A percentile compares a stretch with the other conserved stretches of the same genome.
Conservation (phyloP, 1,139 yeast species). For the Tardiomyces digboiensis region DNA sequence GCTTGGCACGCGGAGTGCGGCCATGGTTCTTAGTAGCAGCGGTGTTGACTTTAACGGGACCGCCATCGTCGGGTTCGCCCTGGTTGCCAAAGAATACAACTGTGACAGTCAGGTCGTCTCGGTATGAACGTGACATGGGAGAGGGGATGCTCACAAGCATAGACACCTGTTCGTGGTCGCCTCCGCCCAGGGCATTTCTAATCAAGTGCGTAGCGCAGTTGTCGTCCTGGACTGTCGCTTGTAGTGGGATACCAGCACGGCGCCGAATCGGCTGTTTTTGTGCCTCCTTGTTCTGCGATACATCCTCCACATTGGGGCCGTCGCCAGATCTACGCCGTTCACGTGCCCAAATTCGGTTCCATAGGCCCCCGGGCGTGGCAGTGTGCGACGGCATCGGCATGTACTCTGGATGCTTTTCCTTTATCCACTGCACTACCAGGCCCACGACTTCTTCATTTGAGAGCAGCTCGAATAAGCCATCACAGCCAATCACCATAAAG, state of each 20-base stretch:
- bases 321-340: conserved; percentile 4
- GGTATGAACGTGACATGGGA: conserved; percentile 82
- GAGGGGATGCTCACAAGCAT: conserved; percentile 90
- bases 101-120: conserved; percentile 94
- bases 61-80: conserved; percentile 16
- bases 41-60: conserved; percentile 21
- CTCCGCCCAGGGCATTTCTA: conserved; percentile 89
- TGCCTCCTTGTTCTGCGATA: conserved; percentile 34
- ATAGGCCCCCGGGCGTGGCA: not conserved
- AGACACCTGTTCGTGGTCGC: conserved; percentile 79
- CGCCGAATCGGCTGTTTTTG: conserved; percentile 50
- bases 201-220: conserved; percentile 91
- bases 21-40: conserved; percentile 16
- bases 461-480: conserved; percentile 88
- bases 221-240: conserved; percentile 55
- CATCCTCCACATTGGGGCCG: conserved; percentile 18
- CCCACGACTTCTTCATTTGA: conserved; percentile 91
- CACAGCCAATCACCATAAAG: conserved; percentile 88
- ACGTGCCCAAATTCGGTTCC: conserved; percentile 6
- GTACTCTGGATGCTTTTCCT: conserved; percentile 50
- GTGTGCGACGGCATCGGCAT: conserved; percentile 1
- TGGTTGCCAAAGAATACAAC: conserved; percentile 79
- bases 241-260: conserved; percentile 28
- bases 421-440: conserved; percentile 91
- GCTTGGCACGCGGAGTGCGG: conserved; percentile 6